phyloP scores from a whole-genome alignment of 305 asterid genomes.

The Ajuga reptans region DNA sequence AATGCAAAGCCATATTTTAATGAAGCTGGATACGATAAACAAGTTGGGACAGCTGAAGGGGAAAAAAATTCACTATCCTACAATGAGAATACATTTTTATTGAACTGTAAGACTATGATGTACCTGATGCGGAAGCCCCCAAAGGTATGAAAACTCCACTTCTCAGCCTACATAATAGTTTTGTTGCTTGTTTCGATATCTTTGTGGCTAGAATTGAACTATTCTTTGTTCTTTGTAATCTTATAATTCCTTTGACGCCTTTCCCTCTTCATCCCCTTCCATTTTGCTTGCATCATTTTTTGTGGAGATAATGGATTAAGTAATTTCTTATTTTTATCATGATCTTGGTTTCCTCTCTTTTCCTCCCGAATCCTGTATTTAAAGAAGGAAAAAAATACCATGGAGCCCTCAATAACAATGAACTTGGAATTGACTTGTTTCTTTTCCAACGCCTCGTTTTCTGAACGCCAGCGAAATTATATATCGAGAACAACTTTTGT shows the following conservation, averaged over 20 bases:
- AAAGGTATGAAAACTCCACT: slow-evolving; percentile 43
- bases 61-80: slow-evolving; percentile 87
- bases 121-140: slow-evolving; percentile 77
- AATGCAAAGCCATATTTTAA: slow-evolving; percentile 90
- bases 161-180: slow-evolving; percentile 9
- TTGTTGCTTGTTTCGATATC: slow-evolving; percentile 1
- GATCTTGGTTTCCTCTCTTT: no score
- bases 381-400: no score
- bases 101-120: slow-evolving; percentile 96
- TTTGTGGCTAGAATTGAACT: not conserved
- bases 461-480: not conserved
- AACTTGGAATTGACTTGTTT: not conserved
- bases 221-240: not conserved
- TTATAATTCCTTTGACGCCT: not conserved
- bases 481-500: not conserved
- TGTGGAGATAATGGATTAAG: not conserved
- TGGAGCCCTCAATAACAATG: no score
- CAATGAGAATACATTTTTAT: slow-evolving; percentile 79
- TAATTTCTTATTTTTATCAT: no score
- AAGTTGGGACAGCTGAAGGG: slow-evolving; percentile 93
- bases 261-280: not conserved
- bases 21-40: slow-evolving; percentile 93
- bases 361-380: no score
- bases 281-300: not conserved
- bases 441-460: not conserved